These are phyloP conservation scores for Kodamaea anthophila DNA, from an alignment of 1,139 yeast genomes.

Conservation along the genomic window DNA sequence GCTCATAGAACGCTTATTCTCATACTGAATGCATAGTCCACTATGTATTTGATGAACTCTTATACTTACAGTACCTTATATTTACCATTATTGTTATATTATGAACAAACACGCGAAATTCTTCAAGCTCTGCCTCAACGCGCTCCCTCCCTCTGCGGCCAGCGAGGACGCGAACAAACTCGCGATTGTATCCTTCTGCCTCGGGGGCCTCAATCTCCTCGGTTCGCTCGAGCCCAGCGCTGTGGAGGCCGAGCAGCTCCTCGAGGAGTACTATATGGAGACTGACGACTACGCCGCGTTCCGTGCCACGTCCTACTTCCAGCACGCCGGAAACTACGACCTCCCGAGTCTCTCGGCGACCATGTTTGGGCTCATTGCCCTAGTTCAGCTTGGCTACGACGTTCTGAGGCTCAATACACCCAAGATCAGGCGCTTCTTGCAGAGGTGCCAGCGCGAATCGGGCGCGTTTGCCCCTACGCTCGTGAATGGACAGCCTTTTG, in stretches of 20 bases:
- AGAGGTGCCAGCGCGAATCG: conserved; percentile 44
- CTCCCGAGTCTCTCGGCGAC: conserved; percentile 64
- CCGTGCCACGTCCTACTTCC: conserved; percentile 15
- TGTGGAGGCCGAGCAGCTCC: conserved; percentile 41
- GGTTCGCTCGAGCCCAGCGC: conserved; percentile 20
- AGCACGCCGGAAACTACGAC: conserved; percentile 53
- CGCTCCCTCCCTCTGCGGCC: conserved; percentile 47
- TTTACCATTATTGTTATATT: too few species aligned
- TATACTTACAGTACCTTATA: too few species aligned
- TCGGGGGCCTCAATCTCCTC: conserved; percentile 54
- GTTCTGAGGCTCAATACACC: conserved; percentile 34
- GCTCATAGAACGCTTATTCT: too few species aligned
- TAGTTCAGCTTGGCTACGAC: conserved; percentile 43
- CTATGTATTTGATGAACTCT: too few species aligned
- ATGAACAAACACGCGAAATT: conserved; percentile 44
- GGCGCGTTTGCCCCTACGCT: conserved; percentile 34
- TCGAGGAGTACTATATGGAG: conserved; percentile 35
- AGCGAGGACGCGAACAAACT: conserved; percentile 61
- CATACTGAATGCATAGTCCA: too few species aligned
- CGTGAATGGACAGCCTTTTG: conserved; percentile 23
- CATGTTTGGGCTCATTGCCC: conserved; percentile 52
- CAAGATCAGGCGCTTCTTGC: conserved; percentile 46
- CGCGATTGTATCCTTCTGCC: conserved; percentile 59
- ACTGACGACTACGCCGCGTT: conserved; percentile 27
- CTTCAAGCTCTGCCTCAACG: conserved; percentile 44